These are phyloP conservation scores for Gossypium anomalum DNA, from an alignment of 345 rosid genomes.

Conservation along the genomic window DNA sequence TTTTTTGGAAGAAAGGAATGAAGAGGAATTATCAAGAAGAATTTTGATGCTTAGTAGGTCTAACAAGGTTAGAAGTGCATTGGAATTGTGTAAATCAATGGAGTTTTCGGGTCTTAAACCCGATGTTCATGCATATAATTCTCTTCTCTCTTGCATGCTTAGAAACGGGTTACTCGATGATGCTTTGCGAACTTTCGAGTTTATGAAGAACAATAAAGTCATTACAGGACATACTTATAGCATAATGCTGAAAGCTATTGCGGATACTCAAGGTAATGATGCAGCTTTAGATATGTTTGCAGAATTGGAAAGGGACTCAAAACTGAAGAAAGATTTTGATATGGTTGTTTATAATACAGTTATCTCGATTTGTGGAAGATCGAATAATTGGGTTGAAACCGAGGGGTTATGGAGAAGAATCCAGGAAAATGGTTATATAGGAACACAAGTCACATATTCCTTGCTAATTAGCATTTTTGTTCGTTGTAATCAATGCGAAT, in stretches of 20 bases:
- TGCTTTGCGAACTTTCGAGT: slow-evolving; percentile 50
- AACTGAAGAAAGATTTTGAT: slow-evolving; percentile 39
- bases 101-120: slow-evolving; percentile 42
- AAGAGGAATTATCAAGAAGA: slow-evolving; percentile 56
- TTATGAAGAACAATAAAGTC: slow-evolving; percentile 42
- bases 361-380: slow-evolving; percentile 61
- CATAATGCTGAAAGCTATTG: slow-evolving; percentile 60
- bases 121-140: slow-evolving; percentile 56
- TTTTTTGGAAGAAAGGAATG: slow-evolving; percentile 65
- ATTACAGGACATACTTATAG: slow-evolving; percentile 61
- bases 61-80: slow-evolving; percentile 64
- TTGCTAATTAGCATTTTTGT: slow-evolving; percentile 62
- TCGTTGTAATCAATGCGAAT: slow-evolving; percentile 52
- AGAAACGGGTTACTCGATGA: slow-evolving; percentile 42
- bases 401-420: slow-evolving; percentile 62
- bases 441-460: slow-evolving; percentile 61
- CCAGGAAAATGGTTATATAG: slow-evolving; percentile 49
- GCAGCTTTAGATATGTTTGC: slow-evolving; percentile 52
- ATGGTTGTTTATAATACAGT: slow-evolving; percentile 67
- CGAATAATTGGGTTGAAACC: slow-evolving; percentile 44
- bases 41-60: slow-evolving; percentile 67
- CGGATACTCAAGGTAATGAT: slow-evolving; percentile 46
- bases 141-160: slow-evolving; percentile 61
- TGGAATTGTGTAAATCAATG: slow-evolving; percentile 47
- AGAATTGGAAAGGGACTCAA: slow-evolving; percentile 38